Base-by-base conservation (phyloP, 768 basidiomycete genomes). In the Vishniacozyma victoriae region DNA sequence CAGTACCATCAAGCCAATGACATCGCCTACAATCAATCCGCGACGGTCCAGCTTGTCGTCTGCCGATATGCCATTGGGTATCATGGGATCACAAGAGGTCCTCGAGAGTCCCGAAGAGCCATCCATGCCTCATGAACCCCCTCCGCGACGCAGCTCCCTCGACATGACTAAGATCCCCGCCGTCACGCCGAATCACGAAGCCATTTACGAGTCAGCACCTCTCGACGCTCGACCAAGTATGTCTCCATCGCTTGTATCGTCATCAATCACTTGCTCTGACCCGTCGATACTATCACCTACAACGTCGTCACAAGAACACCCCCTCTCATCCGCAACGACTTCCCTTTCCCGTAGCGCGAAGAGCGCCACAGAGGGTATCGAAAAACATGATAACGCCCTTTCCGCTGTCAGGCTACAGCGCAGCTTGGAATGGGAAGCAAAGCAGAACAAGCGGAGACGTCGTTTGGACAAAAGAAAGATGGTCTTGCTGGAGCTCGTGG, bases 401-500 rank as follows among this genome's bases (percentile, higher is more conserved):
- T 54, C 49, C 12, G 64, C 58, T 27, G 26, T 65, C 26, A 43
- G 55, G 22, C 44, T 69, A 20, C 68, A 64, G 37, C 36, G 62
- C 31, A 51, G 53, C 14, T 44, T 66, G 7, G 61, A 64, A 43
- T 60, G 64, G 57, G 61, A 67, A 44, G 62, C 64, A 4, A 52
- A 52, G 35, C 63, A 63, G 33, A 50, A 42, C n/a, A 42, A 41
- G 29, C 49, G 54, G 31, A 38, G 54, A 2, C 45, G 58, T 4
- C 46, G 44, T 29, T 29, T 63, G 25, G 70, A 72, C 52, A 70
- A 66, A 41, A 47, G 70, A 13, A 83, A 79, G 54, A 84, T 95
- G 61, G 85, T 88, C 5, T 78, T 96, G 41, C 77, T 81, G 56
- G 93, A 96, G 72, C 75, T 97, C 33, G 77, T 96, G 20, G 76